Conservation (phyloP, 129 eudicot genomes). For the Erigeron canadensis region DNA sequence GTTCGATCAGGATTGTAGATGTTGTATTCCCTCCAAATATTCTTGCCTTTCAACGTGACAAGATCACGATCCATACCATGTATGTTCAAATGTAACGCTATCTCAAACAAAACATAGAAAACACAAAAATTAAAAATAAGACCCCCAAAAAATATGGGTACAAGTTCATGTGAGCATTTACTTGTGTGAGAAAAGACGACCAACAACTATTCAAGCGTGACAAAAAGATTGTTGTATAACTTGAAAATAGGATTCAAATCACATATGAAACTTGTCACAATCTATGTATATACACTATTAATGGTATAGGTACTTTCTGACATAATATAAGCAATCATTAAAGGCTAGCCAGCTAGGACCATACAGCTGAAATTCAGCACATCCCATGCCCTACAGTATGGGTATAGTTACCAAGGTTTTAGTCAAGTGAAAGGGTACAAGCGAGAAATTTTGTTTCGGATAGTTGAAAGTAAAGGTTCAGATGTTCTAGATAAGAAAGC, state of each 20-base stretch:
- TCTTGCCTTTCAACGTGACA: too few relatives aligned
- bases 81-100: too few relatives aligned
- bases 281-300: slow-evolving; percentile 7
- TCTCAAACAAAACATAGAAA: too few relatives aligned
- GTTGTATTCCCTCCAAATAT: too few relatives aligned
- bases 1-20: too few relatives aligned
- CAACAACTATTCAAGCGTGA: background rate
- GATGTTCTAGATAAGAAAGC: slow-evolving; percentile 16
- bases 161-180: too few relatives aligned
- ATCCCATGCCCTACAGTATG: background rate
- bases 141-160: too few relatives aligned
- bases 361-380: background rate
- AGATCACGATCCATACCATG: too few relatives aligned
- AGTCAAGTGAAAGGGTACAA: slow-evolving; percentile 5
- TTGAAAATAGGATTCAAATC: slow-evolving; percentile 3
- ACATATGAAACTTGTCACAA: background rate
- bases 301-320: slow-evolving; percentile 14
- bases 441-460: background rate
- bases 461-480: background rate
- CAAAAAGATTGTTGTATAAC: background rate
- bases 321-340: slow-evolving; percentile 1
- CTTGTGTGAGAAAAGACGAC: background rate
- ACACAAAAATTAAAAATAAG: too few relatives aligned
- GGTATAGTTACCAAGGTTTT: slow-evolving; percentile 12
- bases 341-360: background rate